These are phyloP conservation scores for Citeromyces matritensis DNA, from an alignment of 805 yeast genomes.

Conservation along the genomic window DNA sequence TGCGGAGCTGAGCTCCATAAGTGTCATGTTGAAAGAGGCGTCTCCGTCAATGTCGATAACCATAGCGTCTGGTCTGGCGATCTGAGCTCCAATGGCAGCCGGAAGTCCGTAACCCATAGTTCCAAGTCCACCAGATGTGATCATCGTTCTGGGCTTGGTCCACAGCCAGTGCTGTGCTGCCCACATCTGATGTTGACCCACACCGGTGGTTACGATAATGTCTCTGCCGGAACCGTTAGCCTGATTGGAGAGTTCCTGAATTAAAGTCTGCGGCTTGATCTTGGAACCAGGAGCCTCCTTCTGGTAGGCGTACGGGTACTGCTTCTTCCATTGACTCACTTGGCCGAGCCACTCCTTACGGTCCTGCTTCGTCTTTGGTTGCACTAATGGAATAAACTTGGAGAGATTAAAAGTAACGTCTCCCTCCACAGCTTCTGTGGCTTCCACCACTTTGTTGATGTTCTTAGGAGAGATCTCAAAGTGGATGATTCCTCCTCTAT, in stretches of 20 bases:
- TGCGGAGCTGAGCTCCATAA: constrained; percentile 85
- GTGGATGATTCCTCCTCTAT: constrained; percentile 91
- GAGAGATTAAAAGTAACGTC: constrained; percentile 75
- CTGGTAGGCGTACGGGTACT: constrained; percentile 77
- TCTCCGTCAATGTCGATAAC: constrained; percentile 98
- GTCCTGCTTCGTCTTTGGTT: constrained; percentile 25
- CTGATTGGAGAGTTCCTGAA: constrained; percentile 62
- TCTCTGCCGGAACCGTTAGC: constrained; percentile 50
- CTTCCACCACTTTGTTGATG: constrained; percentile 93
- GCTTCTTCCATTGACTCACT: constrained; percentile 68
- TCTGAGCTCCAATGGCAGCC: constrained; percentile 96
- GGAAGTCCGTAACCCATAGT: constrained; percentile 98
- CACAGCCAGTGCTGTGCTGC: constrained; percentile 96
- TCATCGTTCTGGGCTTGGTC: constrained; percentile 83
- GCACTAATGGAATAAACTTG: constrained; percentile 55
- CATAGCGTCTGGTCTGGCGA: constrained; percentile 86
- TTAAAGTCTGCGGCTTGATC: constrained; percentile 89
- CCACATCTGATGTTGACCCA: constrained; percentile 99
- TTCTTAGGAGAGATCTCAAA: constrained; percentile 94
- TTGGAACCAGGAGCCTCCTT: constrained; percentile 64
- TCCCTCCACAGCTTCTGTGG: constrained; percentile 94
- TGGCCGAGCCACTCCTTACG: constrained; percentile 72
- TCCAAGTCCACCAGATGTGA: constrained; percentile 98
- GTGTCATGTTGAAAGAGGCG: constrained; percentile 97
- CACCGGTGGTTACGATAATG: constrained; percentile 91